A percentile compares a stretch with the other conserved stretches of the same genome.
phyloP scores from a whole-genome alignment of 805 yeast species.

The Allodekkera sacchari region DNA sequence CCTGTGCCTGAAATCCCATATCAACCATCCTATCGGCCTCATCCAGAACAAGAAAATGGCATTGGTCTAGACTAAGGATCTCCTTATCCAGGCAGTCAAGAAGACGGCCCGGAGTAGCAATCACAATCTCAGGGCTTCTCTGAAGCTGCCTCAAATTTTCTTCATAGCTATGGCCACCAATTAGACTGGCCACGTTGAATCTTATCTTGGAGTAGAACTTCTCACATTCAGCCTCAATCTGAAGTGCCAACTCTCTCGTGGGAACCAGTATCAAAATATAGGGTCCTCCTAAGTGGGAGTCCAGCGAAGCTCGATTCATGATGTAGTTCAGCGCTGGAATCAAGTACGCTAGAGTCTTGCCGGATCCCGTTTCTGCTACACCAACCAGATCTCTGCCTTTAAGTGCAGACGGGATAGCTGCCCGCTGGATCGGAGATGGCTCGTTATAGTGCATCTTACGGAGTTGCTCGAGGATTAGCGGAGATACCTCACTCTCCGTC shows the following conservation, averaged over 20 bases:
- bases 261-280: conserved; percentile 78
- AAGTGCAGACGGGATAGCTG: conserved; percentile 68
- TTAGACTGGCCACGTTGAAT: conserved; percentile 52
- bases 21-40: conserved; percentile 97
- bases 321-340: conserved; percentile 62
- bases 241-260: conserved; percentile 88
- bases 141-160: conserved; percentile 54
- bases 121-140: conserved; percentile 66
- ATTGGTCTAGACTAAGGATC: conserved; percentile 48
- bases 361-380: conserved; percentile 95
- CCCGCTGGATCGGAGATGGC: conserved; percentile 91
- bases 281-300: conserved; percentile 53
- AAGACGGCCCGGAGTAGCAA: conserved; percentile 92
- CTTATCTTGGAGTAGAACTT: conserved; percentile 23
- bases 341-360: conserved; percentile 80
- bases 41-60: conserved; percentile 71
- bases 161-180: conserved; percentile 86
- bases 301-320: conserved; percentile 36
- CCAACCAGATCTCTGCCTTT: conserved; percentile 65
- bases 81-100: conserved; percentile 71
- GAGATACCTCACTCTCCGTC: conserved; percentile 54
- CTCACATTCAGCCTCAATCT: conserved; percentile 61
- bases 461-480: conserved; percentile 30
- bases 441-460: conserved; percentile 35
- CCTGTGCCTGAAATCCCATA: conserved; percentile 84